Base-by-base conservation (phyloP, 2,329 filamentous ascomycete species). In the Akanthomyces uredinophilus region DNA sequence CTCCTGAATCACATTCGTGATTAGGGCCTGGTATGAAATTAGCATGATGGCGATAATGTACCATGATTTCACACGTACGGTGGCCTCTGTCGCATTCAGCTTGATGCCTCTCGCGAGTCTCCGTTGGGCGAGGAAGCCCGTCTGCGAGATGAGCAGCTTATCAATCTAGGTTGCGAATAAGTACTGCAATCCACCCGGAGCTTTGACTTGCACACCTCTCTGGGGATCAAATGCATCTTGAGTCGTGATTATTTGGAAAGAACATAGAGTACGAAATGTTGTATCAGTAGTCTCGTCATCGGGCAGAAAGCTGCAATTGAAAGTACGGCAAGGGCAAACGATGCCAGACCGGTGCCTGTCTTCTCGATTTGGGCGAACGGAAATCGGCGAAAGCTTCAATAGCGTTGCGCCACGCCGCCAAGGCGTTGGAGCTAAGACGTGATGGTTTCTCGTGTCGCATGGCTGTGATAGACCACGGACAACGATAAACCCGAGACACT, bases 131-230 rank as follows among this genome's bases (percentile, higher is more conserved):
- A 97, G 83, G 67, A 89, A 83, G 68, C 94, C 94, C 65, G 96
- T 81, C 76, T 97, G 92, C 60, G 92, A 91, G 73, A 96, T 94
- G 73, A 89, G 84, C 77, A 98, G 91, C 86, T 98, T 98, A 82
- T 98, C 94, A 72, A 98, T 83, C 94, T 97, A 63, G 58, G 49
- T 44, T 24, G 11, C 5, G 5, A 49, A 50, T 44, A 13, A 44
- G 51, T 51, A 47, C 32, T 49, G 49, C 39, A 24, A 49, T 43
- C 13, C 10, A 51, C n/a, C 13, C 10, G 22, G 51, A 29, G 3
- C 74, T 75, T 63, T 62, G 80, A 29, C 27, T 4, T 29, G 6
- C 27, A 29, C 27, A 29, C 79, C 75, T 81, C 79, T 68, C 76
- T 79, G 8, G 79, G 79, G 60, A 81, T 72, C 63, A 81, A 72